Base-by-base conservation (phyloP, 2,329 filamentous ascomycete species). In the Alternaria brassicicola region DNA sequence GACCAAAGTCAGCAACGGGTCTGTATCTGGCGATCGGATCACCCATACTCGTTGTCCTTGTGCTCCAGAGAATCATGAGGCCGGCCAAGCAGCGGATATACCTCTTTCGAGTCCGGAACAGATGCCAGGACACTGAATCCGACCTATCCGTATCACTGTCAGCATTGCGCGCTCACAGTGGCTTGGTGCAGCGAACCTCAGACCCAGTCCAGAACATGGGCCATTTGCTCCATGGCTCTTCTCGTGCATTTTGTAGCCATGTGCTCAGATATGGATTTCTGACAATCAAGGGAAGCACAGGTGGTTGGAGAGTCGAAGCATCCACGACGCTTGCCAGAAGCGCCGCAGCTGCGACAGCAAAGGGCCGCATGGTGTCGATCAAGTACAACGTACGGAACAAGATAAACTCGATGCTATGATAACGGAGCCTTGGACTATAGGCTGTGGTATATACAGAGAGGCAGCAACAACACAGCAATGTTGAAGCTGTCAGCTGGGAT, bases 161-260 rank as follows among this genome's bases (percentile, higher is more conserved):
- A 73, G 65, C 51, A 35, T 21, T 23, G 30, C 38, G 19, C 7
- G 6, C 36, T 10, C n/a, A 17, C 30, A 47, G 26, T 21, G 21
- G 46, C 21, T 12, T 21, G 13, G 33, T 15, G 13, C 17, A 49
- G 51, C 61, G 31, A 75, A 86, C 83, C 72, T 89, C 83, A 69
- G 87, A 82, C 31, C 90, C 90, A 6, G 89, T 91, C 83, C 88
- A 93, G 76, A 93, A 93, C 76, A 94, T 94, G 23, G 92, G 92
- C 92, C 92, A 96, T 78, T 86, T 85, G 52, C 87, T 84, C 92
- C 92, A 96, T 2, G 92, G 92, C 43, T 84, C 83, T 55, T 89
- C 85, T 65, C 92, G 84, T 38, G 91, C 90, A 75, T 85, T 84
- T 46, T 83, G 82, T 55, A 92, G 80, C 83, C 76, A 85, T 68